These are phyloP conservation scores for Zancudomyces culisetae DNA, from an alignment of 371 early-diverging fungal genomes.

Conservation along the genomic window DNA sequence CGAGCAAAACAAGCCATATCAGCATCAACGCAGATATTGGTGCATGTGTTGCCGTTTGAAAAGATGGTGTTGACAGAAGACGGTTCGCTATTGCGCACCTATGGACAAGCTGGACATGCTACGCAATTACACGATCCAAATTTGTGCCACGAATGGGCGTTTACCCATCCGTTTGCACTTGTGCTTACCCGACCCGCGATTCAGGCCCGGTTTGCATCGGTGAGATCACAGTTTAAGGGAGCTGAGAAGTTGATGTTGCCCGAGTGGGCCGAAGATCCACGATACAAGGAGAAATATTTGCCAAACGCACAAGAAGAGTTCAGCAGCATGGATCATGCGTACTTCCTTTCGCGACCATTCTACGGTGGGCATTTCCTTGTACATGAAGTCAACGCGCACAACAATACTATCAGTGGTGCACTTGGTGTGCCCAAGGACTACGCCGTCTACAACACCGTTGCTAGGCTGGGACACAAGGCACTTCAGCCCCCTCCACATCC, in stretches of 20 bases:
- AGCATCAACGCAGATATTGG: constrained; percentile 39
- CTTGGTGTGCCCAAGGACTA: not conserved
- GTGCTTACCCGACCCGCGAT: not conserved
- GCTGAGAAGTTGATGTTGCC: not conserved
- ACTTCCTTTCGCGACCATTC: no score
- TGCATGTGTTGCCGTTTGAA: constrained; percentile 46
- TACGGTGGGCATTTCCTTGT: constrained; percentile 44
- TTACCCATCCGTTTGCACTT: constrained; percentile 5
- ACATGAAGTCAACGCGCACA: constrained; percentile 17
- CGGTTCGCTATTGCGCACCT: constrained; percentile 73
- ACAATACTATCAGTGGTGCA: constrained; percentile 41
- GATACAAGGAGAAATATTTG: constrained; percentile 30
- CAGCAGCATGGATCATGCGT: no score
- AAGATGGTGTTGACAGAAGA: constrained; percentile 47
- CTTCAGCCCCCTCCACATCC: not conserved
- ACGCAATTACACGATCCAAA: not conserved
- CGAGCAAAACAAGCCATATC: constrained; percentile 34
- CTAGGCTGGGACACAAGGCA: not conserved
- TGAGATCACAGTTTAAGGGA: not conserved
- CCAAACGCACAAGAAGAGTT: constrained; percentile 28
- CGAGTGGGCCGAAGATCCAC: constrained; percentile 33
- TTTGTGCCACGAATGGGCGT: not conserved
- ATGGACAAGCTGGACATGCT: constrained; percentile 15
- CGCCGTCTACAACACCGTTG: not conserved
- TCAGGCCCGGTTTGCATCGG: not conserved